Base-by-base conservation (phyloP, 2,329 filamentous ascomycete genomes). In the Pseudocercospora ulei region DNA sequence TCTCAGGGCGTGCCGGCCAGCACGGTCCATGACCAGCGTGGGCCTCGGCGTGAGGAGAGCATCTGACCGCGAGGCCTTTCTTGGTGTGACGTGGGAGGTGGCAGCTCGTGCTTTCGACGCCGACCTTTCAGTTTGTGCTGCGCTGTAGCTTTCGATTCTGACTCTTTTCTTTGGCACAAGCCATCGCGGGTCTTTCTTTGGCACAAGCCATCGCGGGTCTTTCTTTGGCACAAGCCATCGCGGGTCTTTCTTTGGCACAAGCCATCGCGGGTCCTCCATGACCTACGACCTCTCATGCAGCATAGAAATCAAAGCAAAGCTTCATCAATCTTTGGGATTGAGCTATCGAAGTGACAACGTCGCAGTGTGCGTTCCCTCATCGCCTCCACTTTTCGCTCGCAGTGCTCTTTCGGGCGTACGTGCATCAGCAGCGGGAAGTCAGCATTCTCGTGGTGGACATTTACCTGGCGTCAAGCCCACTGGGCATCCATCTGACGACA, bases 1-100 rank as follows among this genome's bases (percentile, higher is more conserved):
- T 12, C n/a, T 13, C 20, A 12, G 9, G 11, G 30, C 7, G 7
- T 17, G n/a, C 17, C 23, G 4, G 7, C 18, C 18, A 33, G 9
- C 18, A 20, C 23, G 4, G 7, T 16, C 18, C 20, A 7, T 17
- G 13, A 33, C 4, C 30, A 17, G 8, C 18, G 30, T 6, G 11
- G 12, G 17, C 30, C 16, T 22, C 11, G 30, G 14, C 18, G 30
- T 11, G 30, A 22, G 14, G 30, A 22, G 17, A 33, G 18, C 18
- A 33, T 33, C 23, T 33, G 30, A 33, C 18, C 11, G 14, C 30
- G 11, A 16, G 28, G 18, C 9, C 14, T 19, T 33, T 33, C 16
- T 22, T 33, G 30, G 30, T 33, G 14, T 12, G 30, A 13, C 30
- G 14, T n/a, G n/a, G n/a, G 12, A 6, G 8, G 24, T 11, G 24